Evolutionary conservation across 768 basidiomycete species (phyloP).

Genomic region (Russula emetica): DNA sequence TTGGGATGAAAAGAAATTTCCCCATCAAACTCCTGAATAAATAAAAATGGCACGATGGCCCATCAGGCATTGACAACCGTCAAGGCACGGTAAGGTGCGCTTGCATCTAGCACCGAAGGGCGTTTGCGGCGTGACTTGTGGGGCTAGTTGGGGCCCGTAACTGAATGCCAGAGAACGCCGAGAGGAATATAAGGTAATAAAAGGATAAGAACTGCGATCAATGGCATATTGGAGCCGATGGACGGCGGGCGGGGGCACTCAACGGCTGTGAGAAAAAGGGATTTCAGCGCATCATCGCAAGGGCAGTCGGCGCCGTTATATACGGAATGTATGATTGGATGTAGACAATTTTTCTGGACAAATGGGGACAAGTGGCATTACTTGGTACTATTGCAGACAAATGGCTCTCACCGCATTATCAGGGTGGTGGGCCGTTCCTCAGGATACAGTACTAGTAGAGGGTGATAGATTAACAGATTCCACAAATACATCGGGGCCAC

Average conservation of each 20-base stretch:
- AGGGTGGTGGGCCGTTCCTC: background rate
- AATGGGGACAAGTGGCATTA: background rate
- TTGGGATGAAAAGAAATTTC: background rate
- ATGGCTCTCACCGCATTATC: background rate
- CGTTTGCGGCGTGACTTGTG: background rate
- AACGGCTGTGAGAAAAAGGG: background rate
- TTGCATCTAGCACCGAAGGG: background rate
- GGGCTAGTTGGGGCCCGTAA: background rate
- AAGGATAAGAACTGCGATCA: background rate
- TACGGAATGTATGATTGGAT: background rate
- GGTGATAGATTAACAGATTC: background rate
- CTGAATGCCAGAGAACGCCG: background rate
- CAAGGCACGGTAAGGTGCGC: background rate
- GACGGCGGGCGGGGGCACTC: background rate
- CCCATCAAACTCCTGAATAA: constrained; percentile 2
- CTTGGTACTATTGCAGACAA: background rate
- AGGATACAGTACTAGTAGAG: background rate
- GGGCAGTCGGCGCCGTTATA: constrained; percentile 3
- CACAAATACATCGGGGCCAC: background rate
- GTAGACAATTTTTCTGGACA: background rate
- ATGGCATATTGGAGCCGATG: background rate
- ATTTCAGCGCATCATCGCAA: background rate
- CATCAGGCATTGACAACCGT: constrained; percentile 6
- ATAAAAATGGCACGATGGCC: background rate
- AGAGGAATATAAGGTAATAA: background rate